Percentiles rank a stretch among this genome's conserved stretches.
Evolutionary conservation across 2,329 filamentous ascomycete species (phyloP).

Genomic region (Sporothrix euskadiensis): DNA sequence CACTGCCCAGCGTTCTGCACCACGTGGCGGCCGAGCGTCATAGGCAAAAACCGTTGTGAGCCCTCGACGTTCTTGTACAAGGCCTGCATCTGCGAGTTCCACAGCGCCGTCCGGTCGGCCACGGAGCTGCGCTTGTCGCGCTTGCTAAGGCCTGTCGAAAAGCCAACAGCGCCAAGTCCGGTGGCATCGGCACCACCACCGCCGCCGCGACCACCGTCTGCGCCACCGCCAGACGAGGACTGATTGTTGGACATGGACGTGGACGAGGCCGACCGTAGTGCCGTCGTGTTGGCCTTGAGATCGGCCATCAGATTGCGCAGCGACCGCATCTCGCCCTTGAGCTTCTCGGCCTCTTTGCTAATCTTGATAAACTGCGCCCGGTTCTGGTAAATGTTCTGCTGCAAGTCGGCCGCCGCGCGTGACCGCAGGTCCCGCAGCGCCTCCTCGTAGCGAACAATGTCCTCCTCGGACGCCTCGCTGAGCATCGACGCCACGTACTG

Average conservation of each 20-base stretch:
- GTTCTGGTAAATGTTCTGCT: conserved; percentile 96
- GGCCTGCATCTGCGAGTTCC: conserved; percentile 73
- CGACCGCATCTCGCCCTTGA: conserved; percentile 93
- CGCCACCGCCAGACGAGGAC: conserved; percentile 32
- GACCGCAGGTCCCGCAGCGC: conserved; percentile 74
- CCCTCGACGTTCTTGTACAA: conserved; percentile 98
- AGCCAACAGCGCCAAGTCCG: conserved; percentile 51
- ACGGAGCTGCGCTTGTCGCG: conserved; percentile 88
- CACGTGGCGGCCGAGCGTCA: conserved; percentile 86
- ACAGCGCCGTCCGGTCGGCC: conserved; percentile 64
- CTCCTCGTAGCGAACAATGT: conserved; percentile 79
- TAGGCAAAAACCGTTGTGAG: conserved; percentile 94
- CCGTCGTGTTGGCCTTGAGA: conserved; percentile 74
- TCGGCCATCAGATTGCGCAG: conserved; percentile 90
- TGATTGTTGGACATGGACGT: conserved; percentile 41
- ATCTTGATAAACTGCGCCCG: conserved; percentile 98
- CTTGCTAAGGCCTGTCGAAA: conserved; percentile 60
- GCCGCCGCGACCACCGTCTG: conserved; percentile 28
- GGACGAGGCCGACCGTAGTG: conserved; percentile 61
- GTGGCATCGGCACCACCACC: conserved; percentile 44
- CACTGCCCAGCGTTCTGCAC: conserved; percentile 89
- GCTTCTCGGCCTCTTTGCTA: conserved; percentile 96
- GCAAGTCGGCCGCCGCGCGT: conserved; percentile 77
- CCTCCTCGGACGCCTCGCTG: conserved; percentile 81
- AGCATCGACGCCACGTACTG: conserved; percentile 74